Base-by-base conservation (phyloP, 805 yeast species). In the Debaryomyces prosopidis region DNA sequence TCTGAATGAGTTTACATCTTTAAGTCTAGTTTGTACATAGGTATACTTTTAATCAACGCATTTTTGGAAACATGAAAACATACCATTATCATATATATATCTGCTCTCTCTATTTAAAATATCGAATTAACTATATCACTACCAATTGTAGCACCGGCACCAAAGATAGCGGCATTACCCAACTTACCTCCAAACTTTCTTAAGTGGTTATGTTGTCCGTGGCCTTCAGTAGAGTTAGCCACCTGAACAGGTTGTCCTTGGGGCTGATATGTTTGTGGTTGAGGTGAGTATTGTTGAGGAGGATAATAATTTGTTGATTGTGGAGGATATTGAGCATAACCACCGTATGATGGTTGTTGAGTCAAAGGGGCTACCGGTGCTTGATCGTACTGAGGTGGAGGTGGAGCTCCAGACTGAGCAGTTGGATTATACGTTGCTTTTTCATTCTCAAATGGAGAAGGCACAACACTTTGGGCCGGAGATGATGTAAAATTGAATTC, bases 81-180 rank as follows among this genome's bases (percentile, higher is more conserved):
- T 23, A 23, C 10, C 6, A 23, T 23, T 23, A 23, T 10, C 26
- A 23, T 23, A 23, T 23, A 23, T 23, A 23, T 2, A 23, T 23
- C 5, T 3, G 26, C 2, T 10, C 6, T 4, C 26, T 30, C 27
- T 33, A 27, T 16, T 61, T 67, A 82, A 55, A 85, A 82, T 48
- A 88, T 85, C 36, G 87, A 77, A 58, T 86, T 82, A 34, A 91
- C 88, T 42, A 92, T 56, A 57, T 87, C 89, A 37, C 88, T 77
- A 59, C 98, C 98, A 44, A 91, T 74, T 1, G 96, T 85, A 33
- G 97, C 96, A 73, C 98, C 98, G 8, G 96, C 97, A 66, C 97
- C 97, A 53, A 89, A 92, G 40, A 91, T 81, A 30, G 95, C 91
- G n/a, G 97, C 95, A 54, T 89, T 82, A 48, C 96, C 96, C 47